Conservation (phyloP, 169 alveolate genomes). For the Plasmodium coatneyi region DNA sequence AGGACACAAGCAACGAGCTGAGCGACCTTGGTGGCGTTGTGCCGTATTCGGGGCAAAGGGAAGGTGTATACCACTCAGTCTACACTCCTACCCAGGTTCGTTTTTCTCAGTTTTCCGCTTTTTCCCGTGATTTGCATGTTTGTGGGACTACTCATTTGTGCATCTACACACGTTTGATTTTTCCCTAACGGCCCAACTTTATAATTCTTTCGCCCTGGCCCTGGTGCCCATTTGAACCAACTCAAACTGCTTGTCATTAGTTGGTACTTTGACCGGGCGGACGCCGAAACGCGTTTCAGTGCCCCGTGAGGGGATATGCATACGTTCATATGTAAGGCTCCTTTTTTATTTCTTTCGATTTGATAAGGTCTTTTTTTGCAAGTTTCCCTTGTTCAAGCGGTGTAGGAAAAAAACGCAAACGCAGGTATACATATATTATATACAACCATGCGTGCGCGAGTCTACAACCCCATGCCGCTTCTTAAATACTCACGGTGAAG, state of each 20-base stretch:
- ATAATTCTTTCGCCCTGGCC: neutral
- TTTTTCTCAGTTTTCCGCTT: neutral
- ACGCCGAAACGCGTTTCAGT: neutral
- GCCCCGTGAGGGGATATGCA: neutral
- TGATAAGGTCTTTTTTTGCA: neutral
- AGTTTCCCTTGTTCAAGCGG: neutral
- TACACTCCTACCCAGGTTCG: neutral
- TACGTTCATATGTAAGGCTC: neutral
- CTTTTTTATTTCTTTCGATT: neutral
- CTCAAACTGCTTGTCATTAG: neutral
- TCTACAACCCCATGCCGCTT: neutral
- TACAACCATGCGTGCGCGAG: neutral
- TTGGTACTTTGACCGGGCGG: neutral
- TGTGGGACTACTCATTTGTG: neutral
- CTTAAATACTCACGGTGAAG: neutral
- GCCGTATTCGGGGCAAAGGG: neutral
- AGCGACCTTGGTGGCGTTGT: neutral
- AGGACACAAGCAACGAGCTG: neutral
- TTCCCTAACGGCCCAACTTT: neutral
- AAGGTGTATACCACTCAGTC: neutral
- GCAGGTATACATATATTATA: neutral
- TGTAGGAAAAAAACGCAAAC: neutral
- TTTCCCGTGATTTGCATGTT: neutral
- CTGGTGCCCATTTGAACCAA: neutral
- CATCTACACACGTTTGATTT: neutral